A percentile compares a stretch with the other conserved stretches of the same genome.
Evolutionary conservation across 345 rosid species (phyloP).

Genomic region (Citrus inodora): DNA sequence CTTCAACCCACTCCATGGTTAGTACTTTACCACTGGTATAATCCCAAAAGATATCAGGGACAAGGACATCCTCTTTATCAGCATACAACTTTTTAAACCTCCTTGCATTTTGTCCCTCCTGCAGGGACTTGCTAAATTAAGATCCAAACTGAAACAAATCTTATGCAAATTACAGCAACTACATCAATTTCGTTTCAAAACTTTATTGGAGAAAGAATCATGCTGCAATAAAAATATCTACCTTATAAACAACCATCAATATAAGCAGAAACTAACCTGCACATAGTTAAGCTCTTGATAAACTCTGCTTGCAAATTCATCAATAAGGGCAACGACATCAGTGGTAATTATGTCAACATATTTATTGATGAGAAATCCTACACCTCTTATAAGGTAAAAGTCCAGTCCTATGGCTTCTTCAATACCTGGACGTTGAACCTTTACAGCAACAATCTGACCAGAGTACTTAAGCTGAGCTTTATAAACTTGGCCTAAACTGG

Average conservation of each 20-base stretch:
- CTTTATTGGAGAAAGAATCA: not conserved
- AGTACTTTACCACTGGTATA: constrained; percentile 85
- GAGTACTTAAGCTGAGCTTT: constrained; percentile 83
- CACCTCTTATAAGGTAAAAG: constrained; percentile 80
- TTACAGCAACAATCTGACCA: constrained; percentile 81
- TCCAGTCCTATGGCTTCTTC: constrained; percentile 92
- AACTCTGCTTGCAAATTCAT: constrained; percentile 91
- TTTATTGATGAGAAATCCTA: constrained; percentile 70
- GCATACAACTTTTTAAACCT: constrained; percentile 92
- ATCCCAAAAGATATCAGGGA: constrained; percentile 98
- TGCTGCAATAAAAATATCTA: not conserved
- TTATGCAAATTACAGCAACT: constrained; percentile 8
- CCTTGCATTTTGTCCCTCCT: constrained; percentile 97
- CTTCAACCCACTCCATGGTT: constrained; percentile 98
- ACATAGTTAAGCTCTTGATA: constrained; percentile 94
- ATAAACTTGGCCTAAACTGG: constrained; percentile 97
- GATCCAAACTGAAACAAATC: constrained; percentile 38
- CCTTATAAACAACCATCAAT: constrained; percentile 5
- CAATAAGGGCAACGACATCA: constrained; percentile 78
- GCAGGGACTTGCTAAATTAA: constrained; percentile 59
- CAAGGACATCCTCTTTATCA: constrained; percentile 86
- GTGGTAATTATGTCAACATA: constrained; percentile 73
- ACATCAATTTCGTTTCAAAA: not conserved
- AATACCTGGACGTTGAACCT: constrained; percentile 92
- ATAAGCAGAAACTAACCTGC: constrained; percentile 51